Base-by-base conservation (phyloP, 148 eudicot species). In the Camellia granthamiana region DNA sequence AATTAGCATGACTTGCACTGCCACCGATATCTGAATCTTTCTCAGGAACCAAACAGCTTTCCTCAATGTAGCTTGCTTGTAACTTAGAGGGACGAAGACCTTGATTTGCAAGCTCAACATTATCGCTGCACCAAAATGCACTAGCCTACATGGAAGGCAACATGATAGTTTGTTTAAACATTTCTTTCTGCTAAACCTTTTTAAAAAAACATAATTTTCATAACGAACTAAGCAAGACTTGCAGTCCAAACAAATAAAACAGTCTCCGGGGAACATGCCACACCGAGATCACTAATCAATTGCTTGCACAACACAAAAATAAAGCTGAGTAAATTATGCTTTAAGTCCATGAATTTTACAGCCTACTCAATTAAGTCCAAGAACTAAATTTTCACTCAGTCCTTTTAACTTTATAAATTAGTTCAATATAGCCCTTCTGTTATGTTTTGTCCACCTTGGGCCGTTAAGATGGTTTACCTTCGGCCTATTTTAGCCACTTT, bases 1-100 rank as follows among this genome's bases (percentile, higher is more conserved):
- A 75, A 61, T 67, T 82, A n/a, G 62, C 76, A 78, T 80, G 79
- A 76, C 75, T 78, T 64, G 70, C 82, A 69, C 82, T 75, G 72
- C 89, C 82, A 76, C 75, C 83, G 19, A 67, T 77, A 51, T 86
- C 85, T 54, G 86, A 82, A 76, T 89, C 89, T 69, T 87, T 83
- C 19, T 89, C 90, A 67, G 90, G 90, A 69, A 85, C 88, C 69
- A 88, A 62, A 62, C 76, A 83, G 77, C 83, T 75, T 69, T 84
- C 91, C 76, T 89, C 92, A 65, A 82, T 23, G 70, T 79, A 82
- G 83, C 88, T 84, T 58, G 62, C 90, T 18, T 75, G 41, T 43
- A 87, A 72, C 59, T 83, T 72, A 12, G 87, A 80, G 74, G 89
- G 69, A 30, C 38, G 38, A 72, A 85, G 78, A 74, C 43, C 62